Evolutionary conservation across 2,329 filamentous ascomycete species (phyloP).

Genomic region (Zymoseptoria crescenta): DNA sequence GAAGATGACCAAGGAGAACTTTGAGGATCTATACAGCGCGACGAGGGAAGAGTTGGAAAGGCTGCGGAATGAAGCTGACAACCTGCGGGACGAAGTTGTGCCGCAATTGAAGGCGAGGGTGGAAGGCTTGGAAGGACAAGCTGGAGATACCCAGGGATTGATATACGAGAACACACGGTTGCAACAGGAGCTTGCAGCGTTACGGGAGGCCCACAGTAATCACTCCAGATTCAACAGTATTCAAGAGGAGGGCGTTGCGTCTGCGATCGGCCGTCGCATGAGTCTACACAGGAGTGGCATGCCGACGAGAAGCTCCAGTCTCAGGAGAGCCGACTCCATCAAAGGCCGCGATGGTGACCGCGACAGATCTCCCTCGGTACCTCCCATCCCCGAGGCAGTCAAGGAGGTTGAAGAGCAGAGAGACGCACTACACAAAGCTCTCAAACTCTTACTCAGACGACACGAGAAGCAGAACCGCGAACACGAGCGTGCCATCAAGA

Average conservation of each 20-base stretch:
- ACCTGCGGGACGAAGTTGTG: constrained; percentile 79
- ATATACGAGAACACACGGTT: constrained; percentile 75
- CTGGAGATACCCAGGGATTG: constrained; percentile 62
- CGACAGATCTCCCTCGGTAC: constrained; percentile 37
- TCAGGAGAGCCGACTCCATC: constrained; percentile 29
- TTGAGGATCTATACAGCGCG: constrained; percentile 81
- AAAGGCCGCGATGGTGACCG: constrained; percentile 33
- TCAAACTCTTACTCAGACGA: constrained; percentile 76
- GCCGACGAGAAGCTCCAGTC: constrained; percentile 46
- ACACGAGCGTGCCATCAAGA: constrained; percentile 69
- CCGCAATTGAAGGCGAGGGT: constrained; percentile 69
- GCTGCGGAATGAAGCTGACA: constrained; percentile 81
- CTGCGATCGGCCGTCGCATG: constrained; percentile 23
- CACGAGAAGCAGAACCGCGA: constrained; percentile 79
- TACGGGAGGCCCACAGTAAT: constrained; percentile 48
- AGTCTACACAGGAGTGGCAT: constrained; percentile 46
- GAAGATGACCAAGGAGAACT: constrained; percentile 79
- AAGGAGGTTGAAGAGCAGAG: constrained; percentile 92
- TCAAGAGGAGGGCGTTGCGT: constrained; percentile 47
- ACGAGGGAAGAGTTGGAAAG: constrained; percentile 75
- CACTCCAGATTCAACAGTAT: constrained; percentile 49
- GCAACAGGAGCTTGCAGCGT: constrained; percentile 71
- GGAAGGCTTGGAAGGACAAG: constrained; percentile 69
- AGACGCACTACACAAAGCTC: constrained; percentile 79
- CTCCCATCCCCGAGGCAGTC: constrained; percentile 38